Conservation (phyloP, 371 early-diverging fungal species). For the Syncephalastrum monosporum region DNA sequence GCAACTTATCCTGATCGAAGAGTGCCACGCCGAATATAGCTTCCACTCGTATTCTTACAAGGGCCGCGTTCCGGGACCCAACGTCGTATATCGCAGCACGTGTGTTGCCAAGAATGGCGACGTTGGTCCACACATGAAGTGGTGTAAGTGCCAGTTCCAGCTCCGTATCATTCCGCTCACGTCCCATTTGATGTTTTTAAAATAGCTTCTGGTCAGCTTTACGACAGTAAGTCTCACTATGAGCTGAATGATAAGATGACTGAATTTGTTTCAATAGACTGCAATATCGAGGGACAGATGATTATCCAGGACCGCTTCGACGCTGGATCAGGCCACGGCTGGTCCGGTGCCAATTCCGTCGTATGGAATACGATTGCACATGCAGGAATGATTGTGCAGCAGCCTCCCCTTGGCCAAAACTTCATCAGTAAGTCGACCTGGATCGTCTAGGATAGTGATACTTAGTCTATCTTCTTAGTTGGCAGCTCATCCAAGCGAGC, state of each 20-base stretch:
- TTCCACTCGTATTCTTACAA: conserved; percentile 50
- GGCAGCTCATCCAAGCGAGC: conserved; percentile 31
- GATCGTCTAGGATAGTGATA: background rate
- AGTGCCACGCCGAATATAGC: conserved; percentile 42
- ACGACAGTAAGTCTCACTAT: conserved; percentile 27
- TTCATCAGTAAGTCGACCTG: conserved; percentile 37
- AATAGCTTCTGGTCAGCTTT: conserved; percentile 33
- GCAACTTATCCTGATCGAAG: conserved; percentile 38
- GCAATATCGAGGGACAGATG: conserved; percentile 33
- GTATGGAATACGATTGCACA: conserved; percentile 53
- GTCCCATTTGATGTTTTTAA: background rate
- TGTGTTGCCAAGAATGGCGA: conserved; percentile 29
- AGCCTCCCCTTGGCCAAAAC: conserved; percentile 41
- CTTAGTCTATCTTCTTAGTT: conserved; percentile 12
- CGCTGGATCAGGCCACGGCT: conserved; percentile 49
- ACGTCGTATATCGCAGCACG: conserved; percentile 38
- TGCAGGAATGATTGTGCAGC: conserved; percentile 45
- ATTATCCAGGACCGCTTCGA: conserved; percentile 38
- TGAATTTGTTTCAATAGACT: conserved; percentile 14
- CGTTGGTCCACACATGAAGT: conserved; percentile 52
- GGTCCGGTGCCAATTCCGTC: conserved; percentile 48
- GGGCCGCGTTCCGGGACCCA: conserved; percentile 44
- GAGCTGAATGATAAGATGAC: background rate
- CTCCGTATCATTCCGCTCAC: background rate
- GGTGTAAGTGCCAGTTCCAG: conserved; percentile 31